Conservation (phyloP, 1,139 yeast species). For the Waltiozyma sp. region DNA sequence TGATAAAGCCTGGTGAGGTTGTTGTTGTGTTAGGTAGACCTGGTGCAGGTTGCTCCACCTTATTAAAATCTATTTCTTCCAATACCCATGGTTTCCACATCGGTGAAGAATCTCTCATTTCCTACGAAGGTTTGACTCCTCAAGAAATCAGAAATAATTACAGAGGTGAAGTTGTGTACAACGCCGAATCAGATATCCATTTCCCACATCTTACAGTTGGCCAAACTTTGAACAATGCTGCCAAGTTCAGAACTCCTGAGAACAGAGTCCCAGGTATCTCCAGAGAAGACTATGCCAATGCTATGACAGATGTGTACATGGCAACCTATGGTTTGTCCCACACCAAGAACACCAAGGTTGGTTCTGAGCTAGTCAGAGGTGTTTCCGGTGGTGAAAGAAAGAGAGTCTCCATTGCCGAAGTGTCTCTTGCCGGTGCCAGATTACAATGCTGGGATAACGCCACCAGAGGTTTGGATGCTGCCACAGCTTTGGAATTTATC, state of each 20-base stretch:
- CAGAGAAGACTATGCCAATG: conserved; percentile 47
- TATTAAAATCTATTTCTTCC: conserved; percentile 57
- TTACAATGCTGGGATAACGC: conserved; percentile 70
- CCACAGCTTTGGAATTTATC: conserved; percentile 67
- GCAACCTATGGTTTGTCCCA: conserved; percentile 65
- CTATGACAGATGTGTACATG: conserved; percentile 57
- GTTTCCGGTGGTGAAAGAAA: conserved; percentile 81
- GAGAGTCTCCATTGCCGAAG: conserved; percentile 70
- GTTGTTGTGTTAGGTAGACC: conserved; percentile 76
- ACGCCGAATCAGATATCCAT: conserved; percentile 63
- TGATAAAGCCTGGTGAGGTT: conserved; percentile 59
- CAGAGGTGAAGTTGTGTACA: conserved; percentile 63
- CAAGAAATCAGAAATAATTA: conserved; percentile 38
- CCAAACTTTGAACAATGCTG: conserved; percentile 57
- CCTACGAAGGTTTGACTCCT: conserved; percentile 40
- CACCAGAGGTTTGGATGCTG: conserved; percentile 66
- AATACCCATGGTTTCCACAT: conserved; percentile 64
- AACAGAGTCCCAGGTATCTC: conserved; percentile 51
- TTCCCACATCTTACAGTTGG: conserved; percentile 68
- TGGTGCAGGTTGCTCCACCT: conserved; percentile 78
- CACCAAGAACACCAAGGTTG: conserved; percentile 58
- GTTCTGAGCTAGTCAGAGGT: conserved; percentile 60
- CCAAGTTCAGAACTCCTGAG: conserved; percentile 52
- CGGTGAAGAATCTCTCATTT: conserved; percentile 35
- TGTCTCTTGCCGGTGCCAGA: conserved; percentile 47